These are phyloP conservation scores for Cryptococcus hybrid DNA, from an alignment of 1,284 basidiomycete species.

Conservation along the genomic window DNA sequence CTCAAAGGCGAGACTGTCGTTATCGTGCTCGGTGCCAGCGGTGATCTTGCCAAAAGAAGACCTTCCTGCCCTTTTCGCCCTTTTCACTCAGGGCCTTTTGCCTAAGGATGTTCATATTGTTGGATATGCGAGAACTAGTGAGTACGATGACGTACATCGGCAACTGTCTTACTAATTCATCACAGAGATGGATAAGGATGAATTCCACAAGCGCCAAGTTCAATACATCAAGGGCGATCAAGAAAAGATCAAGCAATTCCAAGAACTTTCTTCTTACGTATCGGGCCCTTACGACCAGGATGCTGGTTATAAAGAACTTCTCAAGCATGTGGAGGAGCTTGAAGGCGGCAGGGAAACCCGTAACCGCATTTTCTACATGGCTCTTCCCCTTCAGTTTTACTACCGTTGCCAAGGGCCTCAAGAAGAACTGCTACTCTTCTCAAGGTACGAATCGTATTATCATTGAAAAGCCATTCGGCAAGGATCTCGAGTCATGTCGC, in stretches of 20 bases:
- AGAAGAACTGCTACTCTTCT: slow-evolving; percentile 71
- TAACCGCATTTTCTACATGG: slow-evolving; percentile 89
- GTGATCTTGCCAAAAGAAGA: slow-evolving; percentile 99
- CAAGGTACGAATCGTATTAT: slow-evolving; percentile 83
- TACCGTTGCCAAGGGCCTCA: slow-evolving; percentile 77
- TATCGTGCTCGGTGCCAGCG: slow-evolving; percentile 92
- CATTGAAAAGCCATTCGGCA: slow-evolving; percentile 96
- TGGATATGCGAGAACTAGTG: slow-evolving; percentile 85
- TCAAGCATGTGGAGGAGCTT: slow-evolving; percentile 70
- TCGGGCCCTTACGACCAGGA: slow-evolving; percentile 83
- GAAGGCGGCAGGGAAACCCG: slow-evolving; percentile 60
- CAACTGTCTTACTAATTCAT: slow-evolving; percentile 1
- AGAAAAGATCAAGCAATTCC: slow-evolving; percentile 74
- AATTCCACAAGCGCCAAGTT: slow-evolving; percentile 79
- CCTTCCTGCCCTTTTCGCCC: slow-evolving; percentile 86
- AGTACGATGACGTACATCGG: slow-evolving; percentile 13
- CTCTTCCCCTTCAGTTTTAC: slow-evolving; percentile 82
- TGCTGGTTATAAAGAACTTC: slow-evolving; percentile 71
- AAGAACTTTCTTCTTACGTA: slow-evolving; percentile 72
- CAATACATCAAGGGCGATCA: slow-evolving; percentile 79
- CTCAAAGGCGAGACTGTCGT: slow-evolving; percentile 85
- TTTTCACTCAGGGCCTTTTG: slow-evolving; percentile 75
- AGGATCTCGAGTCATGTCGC: slow-evolving; percentile 82
- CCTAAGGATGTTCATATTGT: slow-evolving; percentile 83
- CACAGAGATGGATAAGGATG: slow-evolving; percentile 73